These are phyloP conservation scores for Coemansia sp. DNA, from an alignment of 192 early-diverging fungal genomes.

Conservation along the genomic window DNA sequence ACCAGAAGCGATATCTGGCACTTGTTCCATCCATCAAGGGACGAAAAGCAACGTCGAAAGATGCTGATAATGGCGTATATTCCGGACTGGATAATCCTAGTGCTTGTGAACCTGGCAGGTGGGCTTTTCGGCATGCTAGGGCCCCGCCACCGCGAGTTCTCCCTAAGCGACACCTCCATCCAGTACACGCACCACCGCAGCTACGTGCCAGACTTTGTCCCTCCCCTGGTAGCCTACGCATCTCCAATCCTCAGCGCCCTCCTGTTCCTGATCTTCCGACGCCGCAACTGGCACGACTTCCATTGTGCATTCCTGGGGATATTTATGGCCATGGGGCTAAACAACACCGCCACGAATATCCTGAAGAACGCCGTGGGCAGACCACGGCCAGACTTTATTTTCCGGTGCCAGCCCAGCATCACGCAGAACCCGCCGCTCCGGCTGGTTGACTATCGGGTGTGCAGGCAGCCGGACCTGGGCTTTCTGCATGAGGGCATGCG, in stretches of 20 bases:
- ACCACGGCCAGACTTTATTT: slow-evolving; percentile 67
- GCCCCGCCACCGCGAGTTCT: slow-evolving; percentile 70
- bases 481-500: slow-evolving; percentile 73
- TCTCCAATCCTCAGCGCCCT: slow-evolving; percentile 35
- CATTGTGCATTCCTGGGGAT: slow-evolving; percentile 50
- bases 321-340: slow-evolving; percentile 49
- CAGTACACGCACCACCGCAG: slow-evolving; percentile 55
- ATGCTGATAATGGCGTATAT: slow-evolving; percentile 36
- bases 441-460: slow-evolving; percentile 61
- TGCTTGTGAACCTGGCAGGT: slow-evolving; percentile 59
- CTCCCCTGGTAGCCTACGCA: slow-evolving; percentile 40
- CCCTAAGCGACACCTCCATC: slow-evolving; percentile 62
- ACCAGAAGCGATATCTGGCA: slow-evolving; percentile 15
- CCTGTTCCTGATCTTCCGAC: slow-evolving; percentile 34
- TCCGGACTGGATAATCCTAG: slow-evolving; percentile 57
- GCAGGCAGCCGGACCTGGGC: slow-evolving; percentile 54
- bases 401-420: slow-evolving; percentile 32
- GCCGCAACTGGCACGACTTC: slow-evolving; percentile 53
- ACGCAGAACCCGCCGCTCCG: slow-evolving; percentile 55
- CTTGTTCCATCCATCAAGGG: slow-evolving; percentile 15
- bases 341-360: slow-evolving; percentile 51
- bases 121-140: slow-evolving; percentile 55
- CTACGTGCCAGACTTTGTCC: slow-evolving; percentile 46
- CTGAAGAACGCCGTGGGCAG: slow-evolving; percentile 57
- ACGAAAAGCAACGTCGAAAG: slow-evolving; percentile 30